Conservation (phyloP, 164 flowering plant genomes). For the Magnolia sinica region DNA sequence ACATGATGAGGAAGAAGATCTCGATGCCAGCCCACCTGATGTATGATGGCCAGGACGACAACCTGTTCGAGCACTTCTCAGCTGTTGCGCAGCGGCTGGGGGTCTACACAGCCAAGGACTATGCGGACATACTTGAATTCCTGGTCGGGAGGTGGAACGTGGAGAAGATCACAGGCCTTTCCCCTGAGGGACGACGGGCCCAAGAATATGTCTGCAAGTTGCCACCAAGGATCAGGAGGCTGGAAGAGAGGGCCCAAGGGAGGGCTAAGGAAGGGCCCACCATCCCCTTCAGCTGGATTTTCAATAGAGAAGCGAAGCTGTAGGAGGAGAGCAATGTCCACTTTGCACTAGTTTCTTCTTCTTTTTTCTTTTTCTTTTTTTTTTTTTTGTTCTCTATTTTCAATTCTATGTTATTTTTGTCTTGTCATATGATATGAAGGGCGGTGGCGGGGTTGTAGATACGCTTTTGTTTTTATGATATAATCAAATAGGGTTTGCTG, state of each 20-base stretch:
- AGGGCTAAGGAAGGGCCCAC: conserved; percentile 38
- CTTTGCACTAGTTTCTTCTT: not conserved
- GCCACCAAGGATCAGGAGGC: conserved; percentile 43
- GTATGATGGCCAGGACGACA: conserved; percentile 51
- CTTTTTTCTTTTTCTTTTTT: too few relatives aligned
- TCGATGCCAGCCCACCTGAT: conserved; percentile 60
- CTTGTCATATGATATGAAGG: not conserved
- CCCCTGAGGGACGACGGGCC: conserved; percentile 56
- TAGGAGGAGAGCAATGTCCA: conserved; percentile 18
- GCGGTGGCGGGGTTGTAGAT: not conserved
- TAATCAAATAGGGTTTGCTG: not conserved
- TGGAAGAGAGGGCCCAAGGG: conserved; percentile 45
- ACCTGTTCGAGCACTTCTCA: conserved; percentile 57
- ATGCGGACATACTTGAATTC: conserved; percentile 65
- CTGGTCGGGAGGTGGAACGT: conserved; percentile 68
- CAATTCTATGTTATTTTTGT: not conserved
- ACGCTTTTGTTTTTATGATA: conserved; percentile 10
- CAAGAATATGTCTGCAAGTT: conserved; percentile 63
- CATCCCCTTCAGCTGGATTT: conserved; percentile 66
- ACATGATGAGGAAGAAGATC: conserved; percentile 63
- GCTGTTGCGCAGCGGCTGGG: conserved; percentile 69
- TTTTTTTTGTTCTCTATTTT: not conserved
- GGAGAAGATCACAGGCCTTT: conserved; percentile 55
- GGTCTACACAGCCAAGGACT: conserved; percentile 60
- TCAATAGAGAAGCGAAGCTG: conserved; percentile 46